These are phyloP conservation scores for Lipomyces sp. DNA, from an alignment of 805 yeast genomes.

Conservation along the genomic window DNA sequence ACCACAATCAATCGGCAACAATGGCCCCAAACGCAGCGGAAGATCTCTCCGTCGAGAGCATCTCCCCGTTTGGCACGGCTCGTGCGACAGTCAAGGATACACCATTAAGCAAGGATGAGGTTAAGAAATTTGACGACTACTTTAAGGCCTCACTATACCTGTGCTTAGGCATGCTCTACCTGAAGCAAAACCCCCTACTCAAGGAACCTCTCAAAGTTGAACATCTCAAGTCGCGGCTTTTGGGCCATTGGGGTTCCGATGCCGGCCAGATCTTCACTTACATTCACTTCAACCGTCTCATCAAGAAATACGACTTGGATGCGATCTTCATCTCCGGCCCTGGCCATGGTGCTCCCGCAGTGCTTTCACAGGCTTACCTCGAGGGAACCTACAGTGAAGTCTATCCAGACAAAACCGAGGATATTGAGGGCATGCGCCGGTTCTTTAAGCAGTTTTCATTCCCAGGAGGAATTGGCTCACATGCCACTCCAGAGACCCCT, in stretches of 20 bases:
- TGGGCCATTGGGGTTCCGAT: conserved; percentile 16
- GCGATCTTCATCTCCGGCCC: conserved; percentile 15
- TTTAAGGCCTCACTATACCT: conserved; percentile 9
- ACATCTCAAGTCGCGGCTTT: conserved; percentile 10
- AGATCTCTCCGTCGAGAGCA: conserved; percentile 11
- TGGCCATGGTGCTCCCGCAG: conserved; percentile 15
- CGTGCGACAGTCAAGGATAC: conserved; percentile 10
- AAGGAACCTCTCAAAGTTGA: conserved; percentile 9
- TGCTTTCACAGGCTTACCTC: conserved; percentile 14
- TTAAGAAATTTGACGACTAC: conserved; percentile 7
- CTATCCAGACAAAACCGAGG: conserved; percentile 12
- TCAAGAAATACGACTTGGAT: conserved; percentile 13
- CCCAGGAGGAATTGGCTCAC: conserved; percentile 16
- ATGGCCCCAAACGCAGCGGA: conserved; percentile 5
- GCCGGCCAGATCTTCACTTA: conserved; percentile 17
- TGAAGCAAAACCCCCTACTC: conserved; percentile 14
- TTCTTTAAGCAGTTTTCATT: conserved; percentile 15
- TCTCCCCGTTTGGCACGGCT: conserved; percentile 7
- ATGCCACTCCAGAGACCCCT: conserved; percentile 16
- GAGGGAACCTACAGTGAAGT: conserved; percentile 14
- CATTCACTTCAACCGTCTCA: conserved; percentile 14
- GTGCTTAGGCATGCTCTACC: conserved; percentile 15
- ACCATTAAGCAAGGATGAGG: conserved; percentile 11
- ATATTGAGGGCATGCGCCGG: conserved; percentile 11
- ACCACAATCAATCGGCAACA: neutral